Evolutionary conservation across 768 basidiomycete genomes (phyloP), one percentile per base, ranked within the genome.

Genomic region (Serpula lacrymans): DNA sequence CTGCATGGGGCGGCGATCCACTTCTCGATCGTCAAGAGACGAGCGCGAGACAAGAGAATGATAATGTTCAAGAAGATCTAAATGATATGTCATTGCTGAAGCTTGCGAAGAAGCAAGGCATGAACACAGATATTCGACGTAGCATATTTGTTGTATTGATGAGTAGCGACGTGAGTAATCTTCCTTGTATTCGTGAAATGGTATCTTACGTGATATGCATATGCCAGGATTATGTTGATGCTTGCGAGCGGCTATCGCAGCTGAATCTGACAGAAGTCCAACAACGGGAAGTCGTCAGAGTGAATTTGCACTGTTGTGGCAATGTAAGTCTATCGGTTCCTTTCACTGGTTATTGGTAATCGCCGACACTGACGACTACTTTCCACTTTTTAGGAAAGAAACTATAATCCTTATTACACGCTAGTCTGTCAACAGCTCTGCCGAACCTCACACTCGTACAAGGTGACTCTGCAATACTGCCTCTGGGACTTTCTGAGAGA

Each of bases 401-500:
- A 74, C 1, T 97, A 95, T 67, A 99, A 99, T 53, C 95, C 95
- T 0, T 99, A 90, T 64, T 98, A 98, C 62, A 77, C 89, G 5
- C 80, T 98, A 34, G 83, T 98, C 26, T 80, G 81, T 47, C 84
- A 90, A 50, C 82, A 89, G 10, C 79, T 97, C 21, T 88, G 89
- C 54, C 70, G 74, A 7, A 68, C 67, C 7, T 82, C 91, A 0
- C 91, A 95, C 57, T 78, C 85, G 4, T 83, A 92, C 69, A 88
- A 80, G 54, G 85, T 97, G 51, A 97, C 96, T 2, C 69, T 97
- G 16, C 96, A 97, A 55, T 98, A 89, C 60, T 89, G 83, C 51
- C 65, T 98, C 5, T 99, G 96, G 96, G 96, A 99, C 58, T 94
- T 98, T 58, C 65, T 98, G 21, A 84, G 95, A 7, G 89, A 89